Evolutionary conservation across 2,329 filamentous ascomycete genomes (phyloP), one percentile per base, ranked within the genome.

Genomic region (Aspergillus bombycis): DNA sequence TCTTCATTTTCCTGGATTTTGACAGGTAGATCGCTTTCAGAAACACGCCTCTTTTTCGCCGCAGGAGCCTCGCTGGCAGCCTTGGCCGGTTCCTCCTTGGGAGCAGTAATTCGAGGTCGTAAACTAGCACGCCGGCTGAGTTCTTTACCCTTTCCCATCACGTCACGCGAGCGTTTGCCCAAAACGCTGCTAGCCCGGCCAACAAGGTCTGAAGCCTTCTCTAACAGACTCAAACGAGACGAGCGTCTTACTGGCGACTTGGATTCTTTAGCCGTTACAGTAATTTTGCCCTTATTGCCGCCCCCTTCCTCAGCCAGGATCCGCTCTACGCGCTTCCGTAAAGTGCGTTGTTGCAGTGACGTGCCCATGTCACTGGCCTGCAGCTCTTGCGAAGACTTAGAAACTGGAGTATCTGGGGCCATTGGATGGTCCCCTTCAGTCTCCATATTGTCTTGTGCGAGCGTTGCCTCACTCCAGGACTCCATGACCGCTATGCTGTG

Each of bases 81-180:
- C 11, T 69, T 56, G 4, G 62, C 21, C 1, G 61, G 41, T 14
- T 74, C 70, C 30, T 76, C 70, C 59, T 75, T 76, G 11, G 67
- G 53, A 4, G 65, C 58, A 45, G 68, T 67, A 48, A 71, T 74
- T 73, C 82, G 57, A 74, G 64, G 88, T 86, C 76, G 91, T 84
- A 77, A 85, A 82, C 58, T 92, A 74, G 65, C 85, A 82, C 74
- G 80, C 78, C 78, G 77, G 54, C 73, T 71, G 32, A 89, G 74
- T 70, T 91, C 89, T 63, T 88, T 85, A 41, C 77, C 78, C 67
- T 83, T 83, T 62, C 86, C 84, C 57, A 84, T 75, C 10, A 80
- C 79, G 70, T 87, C 86, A 68, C 85, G 82, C 60, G 84, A 81
- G 57, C 88, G 84, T 77, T 91, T 92, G 63, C 86, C 83, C 30